A percentile compares a stretch with the other conserved stretches of the same genome.
These are phyloP conservation scores for Monilinia polystroma DNA, from an alignment of 2,329 filamentous ascomycete genomes.

Conservation along the genomic window DNA sequence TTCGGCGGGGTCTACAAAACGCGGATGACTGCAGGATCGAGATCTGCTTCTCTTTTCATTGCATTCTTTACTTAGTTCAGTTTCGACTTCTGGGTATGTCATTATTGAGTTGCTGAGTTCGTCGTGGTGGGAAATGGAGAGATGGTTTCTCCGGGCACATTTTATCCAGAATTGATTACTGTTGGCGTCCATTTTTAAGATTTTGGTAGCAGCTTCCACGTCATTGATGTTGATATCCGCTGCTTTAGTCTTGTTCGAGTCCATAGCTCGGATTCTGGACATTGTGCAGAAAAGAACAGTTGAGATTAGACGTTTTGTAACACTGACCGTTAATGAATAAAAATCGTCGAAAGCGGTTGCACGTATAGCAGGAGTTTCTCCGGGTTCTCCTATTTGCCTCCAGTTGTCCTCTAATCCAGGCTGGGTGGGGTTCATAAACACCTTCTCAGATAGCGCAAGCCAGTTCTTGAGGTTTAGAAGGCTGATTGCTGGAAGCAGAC, in stretches of 20 bases:
- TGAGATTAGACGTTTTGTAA: conserved; percentile 70
- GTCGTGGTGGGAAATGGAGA: conserved; percentile 49
- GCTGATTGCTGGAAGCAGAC: conserved; percentile 49
- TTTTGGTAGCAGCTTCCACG: conserved; percentile 53
- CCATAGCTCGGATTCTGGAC: conserved; percentile 59
- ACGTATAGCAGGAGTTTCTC: conserved; percentile 65
- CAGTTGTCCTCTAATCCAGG: conserved; percentile 64
- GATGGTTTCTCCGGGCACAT: conserved; percentile 51
- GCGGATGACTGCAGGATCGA: conserved; percentile 22
- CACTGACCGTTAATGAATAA: conserved; percentile 61
- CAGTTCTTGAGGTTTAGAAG: conserved; percentile 61
- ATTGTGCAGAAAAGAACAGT: conserved; percentile 68
- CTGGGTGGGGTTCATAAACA: conserved; percentile 73
- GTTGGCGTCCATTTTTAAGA: conserved; percentile 51
- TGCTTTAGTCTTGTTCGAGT: conserved; percentile 37
- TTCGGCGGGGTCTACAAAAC: neutral
- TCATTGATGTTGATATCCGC: conserved; percentile 38
- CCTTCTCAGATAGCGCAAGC: conserved; percentile 59
- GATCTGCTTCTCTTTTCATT: conserved; percentile 24
- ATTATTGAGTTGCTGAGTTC: conserved; percentile 30
- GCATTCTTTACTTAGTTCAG: conserved; percentile 29
- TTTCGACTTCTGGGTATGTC: conserved; percentile 42
- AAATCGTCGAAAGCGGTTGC: conserved; percentile 77
- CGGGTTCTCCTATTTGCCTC: conserved; percentile 54
- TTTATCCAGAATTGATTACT: conserved; percentile 51